Conservation (phyloP, 805 yeast species). For the Starmerella bombicola region DNA sequence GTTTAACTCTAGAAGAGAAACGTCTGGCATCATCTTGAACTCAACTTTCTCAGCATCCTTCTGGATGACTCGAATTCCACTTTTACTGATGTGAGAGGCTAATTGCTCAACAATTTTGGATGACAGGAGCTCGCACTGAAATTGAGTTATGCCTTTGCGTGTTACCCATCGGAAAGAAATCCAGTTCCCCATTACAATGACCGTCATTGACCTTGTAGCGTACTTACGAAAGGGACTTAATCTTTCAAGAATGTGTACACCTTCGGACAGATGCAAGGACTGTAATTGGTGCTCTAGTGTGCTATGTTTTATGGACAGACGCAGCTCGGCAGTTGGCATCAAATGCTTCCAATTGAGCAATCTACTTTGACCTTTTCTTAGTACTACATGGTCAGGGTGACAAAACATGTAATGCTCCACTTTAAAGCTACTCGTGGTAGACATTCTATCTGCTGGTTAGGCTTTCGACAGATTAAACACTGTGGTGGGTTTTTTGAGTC, state of each 20-base stretch:
- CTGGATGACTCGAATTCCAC: not conserved
- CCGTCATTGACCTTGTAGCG: not conserved
- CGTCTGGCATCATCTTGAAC: too few species aligned
- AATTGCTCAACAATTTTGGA: not conserved
- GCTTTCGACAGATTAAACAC: too few species aligned
- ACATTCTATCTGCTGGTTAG: not conserved
- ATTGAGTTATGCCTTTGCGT: not conserved
- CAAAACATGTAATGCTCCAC: slow-evolving; percentile 13
- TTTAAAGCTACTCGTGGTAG: not conserved
- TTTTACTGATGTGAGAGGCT: not conserved
- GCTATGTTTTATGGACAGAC: not conserved
- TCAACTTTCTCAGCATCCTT: too few species aligned
- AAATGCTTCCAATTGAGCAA: slow-evolving; percentile 15
- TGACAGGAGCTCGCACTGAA: not conserved
- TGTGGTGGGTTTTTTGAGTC: too few species aligned
- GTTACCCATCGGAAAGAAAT: not conserved
- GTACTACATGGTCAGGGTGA: slow-evolving; percentile 11
- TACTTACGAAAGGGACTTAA: not conserved
- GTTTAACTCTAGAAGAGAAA: too few species aligned
- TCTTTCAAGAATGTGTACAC: slow-evolving; percentile 3
- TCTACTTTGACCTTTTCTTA: slow-evolving; percentile 1
- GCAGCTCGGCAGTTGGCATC: slow-evolving; percentile 5
- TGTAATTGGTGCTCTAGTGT: not conserved
- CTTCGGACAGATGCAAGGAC: not conserved
- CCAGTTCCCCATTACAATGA: not conserved